Base-by-base conservation (phyloP, 108 stramenopile species). In the Nitzschia putrida region DNA sequence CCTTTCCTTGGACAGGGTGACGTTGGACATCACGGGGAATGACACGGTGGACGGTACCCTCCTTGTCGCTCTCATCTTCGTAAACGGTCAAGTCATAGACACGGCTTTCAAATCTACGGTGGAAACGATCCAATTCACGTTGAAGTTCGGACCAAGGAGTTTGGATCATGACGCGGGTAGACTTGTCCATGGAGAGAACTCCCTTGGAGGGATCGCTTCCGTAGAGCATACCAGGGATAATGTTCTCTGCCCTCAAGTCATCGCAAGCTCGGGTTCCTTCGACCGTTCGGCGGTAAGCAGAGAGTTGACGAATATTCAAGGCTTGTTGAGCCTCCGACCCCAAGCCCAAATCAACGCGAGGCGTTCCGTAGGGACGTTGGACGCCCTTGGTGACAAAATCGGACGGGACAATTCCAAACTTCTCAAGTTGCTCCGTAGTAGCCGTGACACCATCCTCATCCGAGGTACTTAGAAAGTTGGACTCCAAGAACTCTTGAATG, bases 41-140 rank as follows among this genome's bases (percentile, higher is more conserved):
- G 24, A 94, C 93, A 51, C 80, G 73, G 60, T 93, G 88, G 25
- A 86, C 83, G 6, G 78, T 79, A 22, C 83, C 85, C 37, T 83
- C 82, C 20, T 70, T 66, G 42, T 84, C 88, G 22, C 71, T 73
- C 8, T 79, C 75, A 18, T 71, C 72, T 67, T 84, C 69, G 25
- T 61, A 87, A 0, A 94, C 61, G 10, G 90, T 90, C 42, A 94
- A 66, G 24, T 88, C 86, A 61, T 94, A 94, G 5, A 94, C 93
- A 1, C 90, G 74, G 38, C 68, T 75, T 53, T 71, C 78, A 57
- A 94, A 83, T 13, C 58, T 68, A 41, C 75, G 73, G 70, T 83
- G 79, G 64, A 73, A 93, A n/a, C 86, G 76, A 68, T 86, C 88
- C 63, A 93, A 54, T 76, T 93, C 92, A 42, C 86, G 68, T 52